Evolutionary conservation across 148 eudicot genomes (phyloP), one percentile per base, ranked within the genome.

Genomic region (Euryodendron excelsum): DNA sequence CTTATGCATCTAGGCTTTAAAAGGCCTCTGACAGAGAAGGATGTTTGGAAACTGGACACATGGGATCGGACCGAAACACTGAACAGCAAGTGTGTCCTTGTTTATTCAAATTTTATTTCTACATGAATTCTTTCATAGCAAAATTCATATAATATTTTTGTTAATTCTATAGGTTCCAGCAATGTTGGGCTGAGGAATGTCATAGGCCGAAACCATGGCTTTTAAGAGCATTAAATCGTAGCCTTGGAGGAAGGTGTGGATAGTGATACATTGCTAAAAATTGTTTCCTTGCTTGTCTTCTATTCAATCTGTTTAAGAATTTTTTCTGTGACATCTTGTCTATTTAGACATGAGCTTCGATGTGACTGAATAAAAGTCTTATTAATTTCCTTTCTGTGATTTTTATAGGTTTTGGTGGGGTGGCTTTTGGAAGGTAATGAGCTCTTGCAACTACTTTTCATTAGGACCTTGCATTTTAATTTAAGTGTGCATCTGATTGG

Each of bases 21-120:
- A 85, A 90, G 99, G 81, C 99, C 99, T 20, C 91, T 96, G 73
- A 93, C 97, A 11, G 99, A 96, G 83, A 96, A 90, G 81, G 99
- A 96, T 90, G 84, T 96, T 8, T 96, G 99, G 99, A 89, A 91
- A 84, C 91, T 96, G 75, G 99, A 96, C 84, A 86, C 92, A 18
- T 93, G 98, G 99, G 99, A 96, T 71, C 84, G 75, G 69, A 93
- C 97, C 64, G 97, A 96, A 87, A 93, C 94, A 52, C 93, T 96
- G 79, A 84, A 88, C 56, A 91, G 73, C 88, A 85, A 83, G 99
- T 93, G 79, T n/a, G 87, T 78, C 66, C 53, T 62, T 56, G 72
- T 58, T 59, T 71, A 59, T 41, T 33, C 73, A 44, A 36, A 23
- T 47, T 48, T 41, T 58, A 20, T 53, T 41, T 27, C 30, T 73